Evolutionary conservation across 306 rosid genomes (phyloP).

Genomic region (Prosopis cineraria): DNA sequence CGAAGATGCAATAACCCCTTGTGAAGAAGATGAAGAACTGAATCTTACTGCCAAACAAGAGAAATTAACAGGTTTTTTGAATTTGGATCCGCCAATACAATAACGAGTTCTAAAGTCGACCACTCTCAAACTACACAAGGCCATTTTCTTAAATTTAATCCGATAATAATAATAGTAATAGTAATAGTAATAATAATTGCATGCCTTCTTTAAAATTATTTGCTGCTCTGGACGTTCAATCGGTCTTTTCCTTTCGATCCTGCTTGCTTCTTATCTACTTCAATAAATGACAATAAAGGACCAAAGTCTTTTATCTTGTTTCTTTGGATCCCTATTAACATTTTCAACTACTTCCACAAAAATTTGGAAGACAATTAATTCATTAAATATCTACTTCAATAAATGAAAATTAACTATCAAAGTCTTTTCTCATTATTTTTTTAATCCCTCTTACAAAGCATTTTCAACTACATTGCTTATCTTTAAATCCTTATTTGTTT

Average conservation of each 20-base stretch:
- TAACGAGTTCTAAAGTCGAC: slow-evolving; percentile 32
- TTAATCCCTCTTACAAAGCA: too few relatives aligned
- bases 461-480: too few relatives aligned
- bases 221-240: not conserved
- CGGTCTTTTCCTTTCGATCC: not conserved
- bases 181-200: not conserved
- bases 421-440: too few relatives aligned
- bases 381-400: too few relatives aligned
- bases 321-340: too few relatives aligned
- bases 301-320: too few relatives aligned
- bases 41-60: slow-evolving; percentile 11
- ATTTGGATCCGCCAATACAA: slow-evolving; percentile 28
- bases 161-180: not conserved
- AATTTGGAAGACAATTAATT: too few relatives aligned
- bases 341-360: too few relatives aligned
- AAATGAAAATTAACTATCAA: too few relatives aligned
- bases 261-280: too few relatives aligned
- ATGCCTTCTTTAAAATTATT: not conserved
- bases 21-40: slow-evolving; percentile 31
- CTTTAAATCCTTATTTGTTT: too few relatives aligned
- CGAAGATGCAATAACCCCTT: slow-evolving; percentile 41
- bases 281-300: too few relatives aligned
- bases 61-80: slow-evolving; percentile 18
- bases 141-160: not conserved
- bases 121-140: slow-evolving; percentile 16